Base-by-base conservation (phyloP, 1,284 basidiomycete species). In the Sporisorium exsertum region DNA sequence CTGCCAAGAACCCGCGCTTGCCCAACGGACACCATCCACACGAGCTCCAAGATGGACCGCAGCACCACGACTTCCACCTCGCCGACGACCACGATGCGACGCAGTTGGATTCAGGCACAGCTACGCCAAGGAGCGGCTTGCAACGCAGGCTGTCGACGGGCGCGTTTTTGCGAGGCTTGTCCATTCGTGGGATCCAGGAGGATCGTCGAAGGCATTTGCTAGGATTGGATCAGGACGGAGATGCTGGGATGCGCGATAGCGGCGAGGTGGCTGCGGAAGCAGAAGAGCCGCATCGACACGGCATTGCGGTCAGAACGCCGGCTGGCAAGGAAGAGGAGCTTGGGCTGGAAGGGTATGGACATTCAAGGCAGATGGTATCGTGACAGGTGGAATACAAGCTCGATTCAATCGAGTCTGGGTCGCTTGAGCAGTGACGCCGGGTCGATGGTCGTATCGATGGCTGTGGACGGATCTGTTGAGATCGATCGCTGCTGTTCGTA, bases 131-230 rank as follows among this genome's bases (percentile, higher is more conserved):
- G 20, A 64, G 61, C n/a, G 67, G 62, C 10, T 63, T 73, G 68
- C 68, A 65, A 33, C 60, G 80, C 22, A 49, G 79, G 20, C 47
- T 79, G 57, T 82, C 80, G 5, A 82, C 80, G 3, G 80, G 80
- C n/a, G 62, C 77, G 13, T 82, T 81, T 61, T 59, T 80, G 54
- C 51, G 64, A 2, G 70, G 72, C 18, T 33, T 66, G 3, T 70
- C 71, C 5, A 46, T 80, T 32, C 52, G 72, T 45, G 71, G 66
- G n/a, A 81, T 82, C 43, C 79, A 82, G 46, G 74, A 79, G 37
- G 70, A 72, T 10, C 64, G 80, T 2, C 63, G 77, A 29, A 68
- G 72, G 22, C 59, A 77, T n/a, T 29, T 79, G 15, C 58, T 80
- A 15, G 80, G 79, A 15, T 35, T 77, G 40, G 75, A 73, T 33